A percentile compares a stretch with the other conserved stretches of the same genome.
Evolutionary conservation across 805 yeast species (phyloP).

Genomic region (Nakazawaea holstii): DNA sequence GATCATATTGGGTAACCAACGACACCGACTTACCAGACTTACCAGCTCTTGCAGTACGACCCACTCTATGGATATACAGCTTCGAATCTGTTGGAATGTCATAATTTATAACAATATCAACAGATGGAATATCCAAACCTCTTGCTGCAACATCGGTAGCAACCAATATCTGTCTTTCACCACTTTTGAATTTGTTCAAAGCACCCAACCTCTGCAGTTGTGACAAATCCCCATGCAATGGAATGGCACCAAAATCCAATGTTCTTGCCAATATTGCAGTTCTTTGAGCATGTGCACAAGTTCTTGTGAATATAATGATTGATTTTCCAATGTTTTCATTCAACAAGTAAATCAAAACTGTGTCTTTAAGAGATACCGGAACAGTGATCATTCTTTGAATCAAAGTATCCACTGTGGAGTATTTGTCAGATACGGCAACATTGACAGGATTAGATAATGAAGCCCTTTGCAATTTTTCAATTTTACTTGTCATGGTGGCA

Average conservation of each 20-base stretch:
- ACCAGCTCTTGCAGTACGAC: conserved; percentile 97
- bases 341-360: conserved; percentile 73
- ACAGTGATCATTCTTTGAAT: conserved; percentile 85
- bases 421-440: conserved; percentile 82
- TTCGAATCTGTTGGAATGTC: conserved; percentile 96
- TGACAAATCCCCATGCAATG: conserved; percentile 87
- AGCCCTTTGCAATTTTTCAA: conserved; percentile 92
- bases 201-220: conserved; percentile 84
- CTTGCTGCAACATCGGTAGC: conserved; percentile 94
- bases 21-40: conserved; percentile 84
- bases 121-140: conserved; percentile 95
- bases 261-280: conserved; percentile 76
- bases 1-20: conserved; percentile 89
- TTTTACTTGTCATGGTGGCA: conserved; percentile 96
- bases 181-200: conserved; percentile 71
- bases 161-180: conserved; percentile 60
- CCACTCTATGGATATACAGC: conserved; percentile 94
- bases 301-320: conserved; percentile 84
- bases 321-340: conserved; percentile 84
- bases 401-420: conserved; percentile 91
- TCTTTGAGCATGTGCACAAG: conserved; percentile 93
- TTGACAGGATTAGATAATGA: conserved; percentile 84
- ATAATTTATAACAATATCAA: conserved; percentile 82
- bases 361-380: conserved; percentile 90
- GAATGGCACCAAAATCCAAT: conserved; percentile 84